Base-by-base conservation (phyloP, 257 asterid genomes). In the Cynanchum wilfordii region DNA sequence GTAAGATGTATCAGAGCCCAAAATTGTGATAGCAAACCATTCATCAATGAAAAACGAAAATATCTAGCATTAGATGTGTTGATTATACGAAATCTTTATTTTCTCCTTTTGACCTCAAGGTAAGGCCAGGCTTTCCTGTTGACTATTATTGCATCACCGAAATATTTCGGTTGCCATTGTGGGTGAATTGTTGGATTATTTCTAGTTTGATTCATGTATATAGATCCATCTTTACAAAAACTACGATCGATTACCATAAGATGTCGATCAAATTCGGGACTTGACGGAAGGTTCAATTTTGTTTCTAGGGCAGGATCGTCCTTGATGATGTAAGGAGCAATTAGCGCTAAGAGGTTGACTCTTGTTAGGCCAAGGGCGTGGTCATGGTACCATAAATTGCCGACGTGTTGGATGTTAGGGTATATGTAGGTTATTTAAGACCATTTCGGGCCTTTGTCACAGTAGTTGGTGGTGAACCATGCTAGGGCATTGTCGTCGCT, bases 201-300 rank as follows among this genome's bases (percentile, higher is more conserved):
- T 5, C 76, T 70, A 0, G 70, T 73, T 13, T 38, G 29, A 30
- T 73, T 73, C 33, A 73, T 73, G 19, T 44, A 63, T n/a, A 71
- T 12, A 3, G 75, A 71, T 4, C 74, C 68, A 49, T 72, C 62
- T 62, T 63, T 60, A 7, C 24, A 16, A 8, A 72, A 72, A 40
- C 76, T 72, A n/a, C 76, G 76, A 19, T 72, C 76, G 29, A 72
- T 60, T 0, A 72, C 24, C 76, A 72, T 60, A 47, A 72, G 76
- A 24, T 73, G 70, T 27, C 56, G 49, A 33, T 73, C 76, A 36
- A 62, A 73, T 62, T 63, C 70, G 17, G 71, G 71, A 11, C 44
- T 70, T 45, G 38, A n/a, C 10, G 76, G 76, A 7, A 73, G 70
- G 1, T 73, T 73, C 51, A 73, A 16, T 38, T 49, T 73, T 22